phyloP scores from a whole-genome alignment of 2,329 filamentous ascomycete species.

The Clarireedia hainanense region DNA sequence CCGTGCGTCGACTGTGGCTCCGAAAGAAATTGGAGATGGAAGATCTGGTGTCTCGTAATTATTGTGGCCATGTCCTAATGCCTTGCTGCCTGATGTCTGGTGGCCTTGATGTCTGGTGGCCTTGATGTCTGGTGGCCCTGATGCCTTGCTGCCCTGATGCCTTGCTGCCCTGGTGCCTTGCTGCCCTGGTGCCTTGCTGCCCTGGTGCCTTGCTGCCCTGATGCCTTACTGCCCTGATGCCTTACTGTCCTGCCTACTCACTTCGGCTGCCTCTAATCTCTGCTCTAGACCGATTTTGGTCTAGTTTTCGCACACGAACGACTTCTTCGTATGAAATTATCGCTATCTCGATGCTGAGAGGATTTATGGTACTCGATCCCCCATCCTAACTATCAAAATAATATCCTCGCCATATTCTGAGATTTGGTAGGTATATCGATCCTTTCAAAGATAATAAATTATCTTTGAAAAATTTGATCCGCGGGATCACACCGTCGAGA shows the following conservation, averaged over 20 bases:
- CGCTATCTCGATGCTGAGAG: not conserved
- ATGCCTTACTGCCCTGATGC: no score
- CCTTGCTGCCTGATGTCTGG: no score
- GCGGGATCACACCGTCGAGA: not conserved
- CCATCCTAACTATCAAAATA: conserved; percentile 7
- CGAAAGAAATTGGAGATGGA: no score
- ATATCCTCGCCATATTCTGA: not conserved
- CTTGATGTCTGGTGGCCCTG: no score
- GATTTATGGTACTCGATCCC: not conserved
- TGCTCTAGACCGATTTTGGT: not conserved
- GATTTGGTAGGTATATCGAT: not conserved
- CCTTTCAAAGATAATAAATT: conserved; percentile 4
- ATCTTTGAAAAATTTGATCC: conserved; percentile 1
- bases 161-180: no score
- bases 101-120: no score
- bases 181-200: no score
- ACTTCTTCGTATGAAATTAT: conserved; percentile 4
- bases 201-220: no score
- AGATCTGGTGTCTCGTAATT: no score
- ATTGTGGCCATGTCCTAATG: no score
- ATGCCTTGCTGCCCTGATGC: no score
- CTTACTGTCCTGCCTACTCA: not conserved
- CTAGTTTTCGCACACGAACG: conserved; percentile 8
- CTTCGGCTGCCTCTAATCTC: not conserved
- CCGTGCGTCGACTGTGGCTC: no score